phyloP scores from a whole-genome alignment of 192 early-diverging fungal species.

The Rhizophagus sp. region DNA sequence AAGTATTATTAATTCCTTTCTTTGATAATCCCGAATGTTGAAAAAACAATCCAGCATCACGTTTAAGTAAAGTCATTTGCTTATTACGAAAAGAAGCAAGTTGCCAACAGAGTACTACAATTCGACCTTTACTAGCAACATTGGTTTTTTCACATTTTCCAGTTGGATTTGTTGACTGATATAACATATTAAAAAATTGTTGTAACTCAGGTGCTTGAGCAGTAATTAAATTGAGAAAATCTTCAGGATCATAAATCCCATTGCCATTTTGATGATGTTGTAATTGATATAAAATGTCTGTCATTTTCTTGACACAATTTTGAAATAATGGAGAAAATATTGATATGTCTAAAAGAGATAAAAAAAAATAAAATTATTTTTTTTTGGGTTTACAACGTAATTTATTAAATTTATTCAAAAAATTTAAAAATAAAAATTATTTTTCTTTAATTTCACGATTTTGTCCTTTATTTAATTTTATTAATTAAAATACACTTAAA shows the following conservation, averaged over 20 bases:
- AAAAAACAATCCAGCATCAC: background rate
- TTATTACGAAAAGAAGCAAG: no score
- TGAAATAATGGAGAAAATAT: background rate
- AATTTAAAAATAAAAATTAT: no score
- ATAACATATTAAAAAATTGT: background rate
- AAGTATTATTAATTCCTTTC: background rate
- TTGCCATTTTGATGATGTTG: background rate
- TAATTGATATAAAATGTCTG: background rate
- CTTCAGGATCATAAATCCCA: background rate
- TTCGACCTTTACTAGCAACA: no score
- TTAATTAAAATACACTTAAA: no score
- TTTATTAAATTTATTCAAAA: background rate
- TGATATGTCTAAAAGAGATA: background rate
- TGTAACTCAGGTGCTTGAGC: background rate
- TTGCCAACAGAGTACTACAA: no score
- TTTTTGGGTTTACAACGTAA: no score
- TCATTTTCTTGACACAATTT: background rate
- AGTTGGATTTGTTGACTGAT: background rate
- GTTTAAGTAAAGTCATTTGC: background rate
- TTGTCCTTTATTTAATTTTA: no score
- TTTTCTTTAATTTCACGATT: no score
- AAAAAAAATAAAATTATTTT: background rate
- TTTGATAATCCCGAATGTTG: background rate
- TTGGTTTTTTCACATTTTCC: background rate
- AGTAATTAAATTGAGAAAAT: background rate